phyloP scores from a whole-genome alignment of 2,329 filamentous ascomycete species.

The Hansfordia pulvinata region DNA sequence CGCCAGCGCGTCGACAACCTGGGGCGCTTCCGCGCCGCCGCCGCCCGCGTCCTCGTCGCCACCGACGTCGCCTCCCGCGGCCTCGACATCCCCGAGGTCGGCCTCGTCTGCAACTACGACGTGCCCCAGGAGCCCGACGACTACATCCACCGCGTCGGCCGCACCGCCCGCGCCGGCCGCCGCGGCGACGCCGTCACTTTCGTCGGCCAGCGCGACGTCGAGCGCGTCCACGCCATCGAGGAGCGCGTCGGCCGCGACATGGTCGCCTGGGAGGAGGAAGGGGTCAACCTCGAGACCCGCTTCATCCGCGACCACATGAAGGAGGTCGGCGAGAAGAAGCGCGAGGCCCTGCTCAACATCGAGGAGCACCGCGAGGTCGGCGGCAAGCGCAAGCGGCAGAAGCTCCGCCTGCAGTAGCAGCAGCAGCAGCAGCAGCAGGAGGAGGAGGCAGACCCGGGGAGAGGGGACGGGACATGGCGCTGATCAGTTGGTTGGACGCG shows the following conservation, averaged over 20 bases:
- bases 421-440: no score
- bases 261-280: constrained; percentile 76
- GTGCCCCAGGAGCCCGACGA: constrained; percentile 92
- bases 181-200: constrained; percentile 74
- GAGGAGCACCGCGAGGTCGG: constrained; percentile 85
- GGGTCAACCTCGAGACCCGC: constrained; percentile 84
- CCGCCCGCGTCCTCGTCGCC: constrained; percentile 79
- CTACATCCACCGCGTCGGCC: constrained; percentile 92
- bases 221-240: constrained; percentile 84
- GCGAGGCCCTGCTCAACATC: constrained; percentile 79
- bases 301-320: constrained; percentile 79
- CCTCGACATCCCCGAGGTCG: constrained; percentile 88
- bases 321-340: constrained; percentile 87
- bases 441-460: no score
- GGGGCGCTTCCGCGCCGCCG: constrained; percentile 78
- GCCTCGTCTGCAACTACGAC: constrained; percentile 87
- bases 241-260: constrained; percentile 66
- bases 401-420: constrained; percentile 24
- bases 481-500: no score
- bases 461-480: no score
- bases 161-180: constrained; percentile 84
- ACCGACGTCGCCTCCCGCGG: constrained; percentile 92
- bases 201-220: constrained; percentile 85
- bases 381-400: constrained; percentile 62
- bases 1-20: constrained; percentile 77